These are phyloP conservation scores for Suillus subalutaceus DNA, from an alignment of 768 basidiomycete species.

Conservation along the genomic window DNA sequence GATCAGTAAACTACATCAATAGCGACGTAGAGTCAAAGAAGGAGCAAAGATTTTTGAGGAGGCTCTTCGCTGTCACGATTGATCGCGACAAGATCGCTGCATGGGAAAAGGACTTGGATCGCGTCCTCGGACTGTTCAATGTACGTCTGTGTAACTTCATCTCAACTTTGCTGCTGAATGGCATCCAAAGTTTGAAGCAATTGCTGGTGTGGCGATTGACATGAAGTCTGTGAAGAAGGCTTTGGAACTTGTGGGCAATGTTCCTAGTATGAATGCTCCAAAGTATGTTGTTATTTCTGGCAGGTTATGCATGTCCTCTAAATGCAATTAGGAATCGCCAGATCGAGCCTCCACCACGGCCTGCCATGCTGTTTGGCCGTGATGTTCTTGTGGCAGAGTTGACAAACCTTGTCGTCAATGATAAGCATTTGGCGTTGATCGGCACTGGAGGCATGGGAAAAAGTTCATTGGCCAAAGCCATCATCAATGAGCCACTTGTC, in stretches of 20 bases:
- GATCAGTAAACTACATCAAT: no score
- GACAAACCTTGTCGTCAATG: neutral
- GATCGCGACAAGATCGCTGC: no score
- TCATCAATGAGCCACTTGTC: neutral
- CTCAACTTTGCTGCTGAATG: neutral
- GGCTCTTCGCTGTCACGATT: no score
- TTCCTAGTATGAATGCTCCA: neutral
- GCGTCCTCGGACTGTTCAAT: no score
- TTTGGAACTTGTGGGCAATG: neutral
- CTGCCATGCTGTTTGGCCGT: neutral
- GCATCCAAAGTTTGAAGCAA: neutral
- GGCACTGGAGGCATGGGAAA: constrained; percentile 1
- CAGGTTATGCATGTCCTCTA: neutral
- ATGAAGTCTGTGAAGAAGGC: neutral
- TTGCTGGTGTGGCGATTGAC: neutral
- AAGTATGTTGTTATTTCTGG: neutral
- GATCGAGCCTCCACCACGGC: neutral
- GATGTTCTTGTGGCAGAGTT: neutral
- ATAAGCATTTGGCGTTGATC: neutral
- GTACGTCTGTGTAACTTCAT: no score
- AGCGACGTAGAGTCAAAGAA: no score
- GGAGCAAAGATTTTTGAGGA: no score
- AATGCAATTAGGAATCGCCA: neutral
- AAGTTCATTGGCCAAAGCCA: neutral
- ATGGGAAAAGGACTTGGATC: no score